Base-by-base conservation (phyloP, 371 early-diverging fungal genomes). In the Chytridium lagenaria region DNA sequence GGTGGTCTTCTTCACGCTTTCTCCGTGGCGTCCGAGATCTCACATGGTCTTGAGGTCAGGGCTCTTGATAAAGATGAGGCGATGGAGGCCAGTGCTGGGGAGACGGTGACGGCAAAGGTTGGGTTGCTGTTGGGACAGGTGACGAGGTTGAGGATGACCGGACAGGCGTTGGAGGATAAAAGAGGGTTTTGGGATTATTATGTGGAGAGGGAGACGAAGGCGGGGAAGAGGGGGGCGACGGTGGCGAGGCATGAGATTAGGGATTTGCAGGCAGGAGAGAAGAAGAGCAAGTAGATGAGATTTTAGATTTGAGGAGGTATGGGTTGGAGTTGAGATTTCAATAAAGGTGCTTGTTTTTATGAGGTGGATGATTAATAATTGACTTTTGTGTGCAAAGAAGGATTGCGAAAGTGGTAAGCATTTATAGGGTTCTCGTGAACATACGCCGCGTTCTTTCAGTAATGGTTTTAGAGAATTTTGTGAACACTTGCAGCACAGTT, bases 111-210 rank as follows among this genome's bases (percentile, higher is more conserved):
- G 36, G 61, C 12, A 61, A 28, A 34, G 5, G 61, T 34, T 3
- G 37, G 31, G 7, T 37, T 84, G 22, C 74, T 88, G 26, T 75
- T 95, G 70, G 87, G 88, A 38, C 88, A 90, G 69, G 72, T 92
- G 39, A 83, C 90, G 19, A 87, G 94, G 33, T 83, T 92, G 73
- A 85, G 95, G 49, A 90, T 88, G 78, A 90, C 92, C 1, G 87
- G 89, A n/a, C 73, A 93, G 67, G 85, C 85, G 26, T 87, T 91
- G 52, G 70, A 81, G 55, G 94, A 95, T 76, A 95, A 95, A 81
- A 81, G 83, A 16, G 91, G 89, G 31, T 95, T 95, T 72, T 78
- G 95, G 72, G 84, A 90, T 10, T 94, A 88, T 74, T 95, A 92
- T 79, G 71, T 86, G 40, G 81, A 87, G 36, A 81, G 89, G 55